These are phyloP conservation scores for Gastrolobium villosum DNA, from an alignment of 306 rosid species.

Conservation along the genomic window DNA sequence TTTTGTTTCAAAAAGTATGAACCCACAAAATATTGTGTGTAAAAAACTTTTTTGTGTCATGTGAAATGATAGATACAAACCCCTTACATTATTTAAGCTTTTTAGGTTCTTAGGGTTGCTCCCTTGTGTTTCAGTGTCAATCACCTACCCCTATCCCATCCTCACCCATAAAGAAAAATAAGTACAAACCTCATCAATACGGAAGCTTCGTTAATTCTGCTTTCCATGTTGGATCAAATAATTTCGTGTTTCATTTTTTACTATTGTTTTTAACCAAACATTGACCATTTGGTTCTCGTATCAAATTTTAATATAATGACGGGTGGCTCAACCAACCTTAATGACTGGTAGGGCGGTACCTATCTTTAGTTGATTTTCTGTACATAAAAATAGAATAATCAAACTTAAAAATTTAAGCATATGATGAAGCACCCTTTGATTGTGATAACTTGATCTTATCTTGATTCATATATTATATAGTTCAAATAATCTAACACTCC, in stretches of 20 bases:
- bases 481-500: not conserved
- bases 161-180: not conserved
- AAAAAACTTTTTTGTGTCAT: too few species aligned
- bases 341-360: not conserved
- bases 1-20: too few species aligned
- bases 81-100: not conserved
- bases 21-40: too few species aligned
- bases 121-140: not conserved
- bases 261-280: constrained; percentile 46
- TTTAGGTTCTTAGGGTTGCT: constrained; percentile 26
- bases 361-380: not conserved
- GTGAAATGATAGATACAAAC: too few species aligned
- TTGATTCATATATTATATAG: not conserved
- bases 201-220: constrained; percentile 42
- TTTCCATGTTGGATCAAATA: not conserved
- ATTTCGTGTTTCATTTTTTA: constrained; percentile 4
- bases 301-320: constrained; percentile 20
- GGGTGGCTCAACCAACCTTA: constrained; percentile 20
- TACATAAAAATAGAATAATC: not conserved
- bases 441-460: constrained; percentile 39
- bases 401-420: constrained; percentile 39
- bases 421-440: not conserved
- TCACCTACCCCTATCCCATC: not conserved
- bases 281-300: constrained; percentile 31
- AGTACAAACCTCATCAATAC: not conserved